Base-by-base conservation (phyloP, 2,329 filamentous ascomycete genomes). In the Penicillium frequentans region DNA sequence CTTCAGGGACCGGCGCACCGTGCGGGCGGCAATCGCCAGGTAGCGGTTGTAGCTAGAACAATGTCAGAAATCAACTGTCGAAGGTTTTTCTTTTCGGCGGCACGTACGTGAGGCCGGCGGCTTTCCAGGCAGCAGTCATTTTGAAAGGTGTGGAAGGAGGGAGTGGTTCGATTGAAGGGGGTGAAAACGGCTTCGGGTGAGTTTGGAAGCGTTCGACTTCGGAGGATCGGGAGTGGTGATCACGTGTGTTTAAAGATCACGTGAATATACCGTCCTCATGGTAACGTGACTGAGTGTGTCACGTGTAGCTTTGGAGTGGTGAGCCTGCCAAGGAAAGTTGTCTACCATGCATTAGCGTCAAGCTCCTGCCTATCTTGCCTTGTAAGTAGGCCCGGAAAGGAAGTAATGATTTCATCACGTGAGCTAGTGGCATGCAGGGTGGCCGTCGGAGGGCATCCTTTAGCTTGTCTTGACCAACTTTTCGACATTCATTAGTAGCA, bases 111-210 rank as follows among this genome's bases (percentile, higher is more conserved):
- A 98, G 84, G 81, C 95, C 95, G 78, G 95, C 91, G 76, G 93
- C 87, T 90, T 97, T 98, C 95, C 93, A 99, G 77, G 93, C 91
- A 84, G 93, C 93, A 82, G 90, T 84, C 95, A 98, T 99, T 82
- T 86, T 91, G 86, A 75, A 64, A 64, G 67, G 63, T 58, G 59
- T 60, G 61, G 62, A 63, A 63, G 62, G 62, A 59, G 63, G 6
- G 19, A 37, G 60, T 64, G 61, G 56, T 69, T 70, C 54, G 62
- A 65, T 66, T 64, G 64, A 65, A 66, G 62, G 64, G 62, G 63
- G 60, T 67, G 60, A 65, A 68, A 66, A 63, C 58, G 63, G 55
- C 59, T 56, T 68, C 67, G 67, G 65, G 62, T 65, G 61, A 65
- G 64, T 70, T 68, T 71, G 68, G 65, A 68, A 59, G 65, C 65